Evolutionary conservation across 169 alveolate species (phyloP).

Genomic region (Perkinsus olseni): DNA sequence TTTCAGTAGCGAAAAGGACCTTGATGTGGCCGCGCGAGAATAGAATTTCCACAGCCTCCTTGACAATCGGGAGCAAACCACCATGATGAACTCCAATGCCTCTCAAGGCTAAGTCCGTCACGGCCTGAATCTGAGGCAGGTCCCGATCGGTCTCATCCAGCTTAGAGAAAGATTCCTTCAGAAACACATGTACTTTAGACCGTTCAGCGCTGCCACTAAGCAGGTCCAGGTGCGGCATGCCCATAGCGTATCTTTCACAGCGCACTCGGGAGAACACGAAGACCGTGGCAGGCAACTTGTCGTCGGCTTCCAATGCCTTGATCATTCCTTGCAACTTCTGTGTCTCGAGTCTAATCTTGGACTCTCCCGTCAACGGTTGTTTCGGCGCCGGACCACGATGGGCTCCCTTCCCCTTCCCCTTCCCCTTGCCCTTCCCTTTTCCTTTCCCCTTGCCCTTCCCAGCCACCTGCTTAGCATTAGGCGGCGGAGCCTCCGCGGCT

Average conservation of each 20-base stretch:
- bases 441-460: constrained; percentile 28
- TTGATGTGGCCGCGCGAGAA: constrained; percentile 90
- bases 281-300: constrained; percentile 88
- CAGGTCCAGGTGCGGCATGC: constrained; percentile 62
- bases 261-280: constrained; percentile 86
- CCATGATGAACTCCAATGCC: constrained; percentile 99
- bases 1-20: constrained; percentile 95
- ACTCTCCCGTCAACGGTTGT: not conserved
- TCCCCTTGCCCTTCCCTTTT: constrained; percentile 36
- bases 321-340: constrained; percentile 62
- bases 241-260: constrained; percentile 77
- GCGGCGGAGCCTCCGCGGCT: not conserved
- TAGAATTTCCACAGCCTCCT: constrained; percentile 94
- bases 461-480: not conserved
- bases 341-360: constrained; percentile 44
- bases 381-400: not conserved
- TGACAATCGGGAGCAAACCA: constrained; percentile 92
- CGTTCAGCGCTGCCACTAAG: constrained; percentile 59
- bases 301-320: constrained; percentile 51
- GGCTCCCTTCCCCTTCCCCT: constrained; percentile 31
- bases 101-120: constrained; percentile 63
- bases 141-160: constrained; percentile 68
- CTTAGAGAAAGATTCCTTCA: constrained; percentile 62
- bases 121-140: constrained; percentile 71
- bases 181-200: constrained; percentile 66